Conservation (phyloP, 2,329 filamentous ascomycete genomes). For the Ciborinia camelliae region DNA sequence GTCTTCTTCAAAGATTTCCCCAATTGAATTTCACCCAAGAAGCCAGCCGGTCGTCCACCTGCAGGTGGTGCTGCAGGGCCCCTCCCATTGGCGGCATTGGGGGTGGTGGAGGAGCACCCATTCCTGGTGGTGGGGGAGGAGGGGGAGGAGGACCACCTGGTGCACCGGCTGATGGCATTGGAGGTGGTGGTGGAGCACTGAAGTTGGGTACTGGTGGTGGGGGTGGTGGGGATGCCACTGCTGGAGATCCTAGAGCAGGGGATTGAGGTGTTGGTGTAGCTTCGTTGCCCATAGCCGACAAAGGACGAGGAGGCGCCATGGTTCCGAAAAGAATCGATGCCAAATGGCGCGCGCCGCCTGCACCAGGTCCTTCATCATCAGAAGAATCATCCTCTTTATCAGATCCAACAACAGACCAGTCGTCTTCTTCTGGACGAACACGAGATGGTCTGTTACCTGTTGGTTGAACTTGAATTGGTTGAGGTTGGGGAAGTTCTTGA, state of each 20-base stretch:
- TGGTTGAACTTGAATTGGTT: constrained; percentile 43
- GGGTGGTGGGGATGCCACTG: constrained; percentile 44
- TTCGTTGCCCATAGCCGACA: constrained; percentile 78
- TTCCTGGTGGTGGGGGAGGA: constrained; percentile 37
- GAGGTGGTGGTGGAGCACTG: constrained; percentile 46
- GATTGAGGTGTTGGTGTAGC: constrained; percentile 43
- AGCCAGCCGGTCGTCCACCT: constrained; percentile 51
- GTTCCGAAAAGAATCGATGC: constrained; percentile 95
- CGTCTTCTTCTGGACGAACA: constrained; percentile 63
- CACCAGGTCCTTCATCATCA: constrained; percentile 74
- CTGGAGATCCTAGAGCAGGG: constrained; percentile 41
- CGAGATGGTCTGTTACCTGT: constrained; percentile 49
- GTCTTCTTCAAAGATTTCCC: constrained; percentile 83
- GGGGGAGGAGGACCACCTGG: constrained; percentile 41
- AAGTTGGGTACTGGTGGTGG: constrained; percentile 46
- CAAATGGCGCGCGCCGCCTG: constrained; percentile 82
- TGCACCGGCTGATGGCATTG: constrained; percentile 44
- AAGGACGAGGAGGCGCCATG: constrained; percentile 87
- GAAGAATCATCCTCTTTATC: constrained; percentile 70
- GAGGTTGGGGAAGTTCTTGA: constrained; percentile 46
- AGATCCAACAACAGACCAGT: constrained; percentile 79
- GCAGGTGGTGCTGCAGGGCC: constrained; percentile 31
- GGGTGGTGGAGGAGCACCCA: constrained; percentile 37
- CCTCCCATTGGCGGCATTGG: constrained; percentile 42
- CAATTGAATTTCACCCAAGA: constrained; percentile 79